These are phyloP conservation scores for Bruguiera hainesii DNA, from an alignment of 441 rosid species.

Conservation along the genomic window DNA sequence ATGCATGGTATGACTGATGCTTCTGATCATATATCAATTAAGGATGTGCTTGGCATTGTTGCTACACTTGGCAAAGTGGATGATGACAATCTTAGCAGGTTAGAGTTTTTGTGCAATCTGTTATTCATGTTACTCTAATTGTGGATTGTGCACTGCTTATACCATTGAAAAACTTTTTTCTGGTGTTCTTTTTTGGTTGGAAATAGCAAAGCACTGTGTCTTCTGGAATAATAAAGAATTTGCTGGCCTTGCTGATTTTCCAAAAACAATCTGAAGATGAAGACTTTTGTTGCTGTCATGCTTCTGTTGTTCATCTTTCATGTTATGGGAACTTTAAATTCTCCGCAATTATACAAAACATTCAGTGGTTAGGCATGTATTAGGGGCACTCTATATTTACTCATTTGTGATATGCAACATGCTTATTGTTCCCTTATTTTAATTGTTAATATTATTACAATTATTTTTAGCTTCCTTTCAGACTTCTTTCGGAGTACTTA, in stretches of 20 bases:
- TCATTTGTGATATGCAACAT: background rate
- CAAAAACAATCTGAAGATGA: background rate
- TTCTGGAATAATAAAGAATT: background rate
- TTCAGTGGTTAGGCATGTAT: background rate
- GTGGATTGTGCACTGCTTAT: background rate
- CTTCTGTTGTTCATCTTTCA: background rate
- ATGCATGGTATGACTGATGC: constrained; percentile 37
- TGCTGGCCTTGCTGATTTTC: background rate
- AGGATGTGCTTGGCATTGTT: constrained; percentile 69
- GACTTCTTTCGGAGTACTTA: constrained; percentile 69
- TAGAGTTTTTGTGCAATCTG: constrained; percentile 19
- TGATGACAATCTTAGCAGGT: constrained; percentile 79
- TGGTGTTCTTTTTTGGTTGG: background rate
- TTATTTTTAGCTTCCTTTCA: constrained; percentile 23
- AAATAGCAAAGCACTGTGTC: background rate
- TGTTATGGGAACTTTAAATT: too few relatives aligned
- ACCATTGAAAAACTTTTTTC: background rate
- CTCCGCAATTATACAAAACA: too few relatives aligned
- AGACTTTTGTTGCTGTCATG: background rate
- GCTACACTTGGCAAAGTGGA: constrained; percentile 74
- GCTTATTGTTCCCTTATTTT: constrained; percentile 12
- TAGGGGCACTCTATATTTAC: background rate
- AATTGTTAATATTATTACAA: background rate
- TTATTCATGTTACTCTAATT: constrained; percentile 5
- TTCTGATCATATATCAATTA: constrained; percentile 32